These are phyloP conservation scores for Arabidopsis suecica DNA, from an alignment of 345 rosid species.

Conservation along the genomic window DNA sequence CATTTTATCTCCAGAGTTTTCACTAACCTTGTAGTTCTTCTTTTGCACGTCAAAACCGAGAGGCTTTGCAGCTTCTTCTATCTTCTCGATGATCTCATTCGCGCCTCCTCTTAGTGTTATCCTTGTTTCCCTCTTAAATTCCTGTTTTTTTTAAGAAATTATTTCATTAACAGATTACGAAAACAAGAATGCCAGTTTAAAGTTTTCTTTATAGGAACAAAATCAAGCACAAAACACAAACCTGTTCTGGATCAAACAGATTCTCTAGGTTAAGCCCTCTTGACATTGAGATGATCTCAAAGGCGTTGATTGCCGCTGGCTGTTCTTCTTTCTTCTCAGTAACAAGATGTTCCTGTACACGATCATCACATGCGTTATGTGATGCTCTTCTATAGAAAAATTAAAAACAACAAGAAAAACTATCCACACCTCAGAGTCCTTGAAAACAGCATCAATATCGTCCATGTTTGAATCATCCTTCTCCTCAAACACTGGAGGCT, in stretches of 20 bases:
- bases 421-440: conserved; percentile 73
- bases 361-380: conserved; percentile 3
- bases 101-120: conserved; percentile 84
- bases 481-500: conserved; percentile 85
- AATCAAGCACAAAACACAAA: conserved; percentile 37
- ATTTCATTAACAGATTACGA: background rate
- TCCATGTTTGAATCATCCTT: conserved; percentile 70
- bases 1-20: background rate
- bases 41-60: conserved; percentile 91
- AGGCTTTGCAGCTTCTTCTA: conserved; percentile 92
- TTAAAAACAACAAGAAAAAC: background rate
- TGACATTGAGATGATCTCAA: conserved; percentile 92
- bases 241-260: conserved; percentile 86
- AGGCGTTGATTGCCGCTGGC: conserved; percentile 89
- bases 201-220: background rate
- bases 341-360: conserved; percentile 77
- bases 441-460: conserved; percentile 91
- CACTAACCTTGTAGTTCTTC: conserved; percentile 86
- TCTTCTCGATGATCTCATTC: conserved; percentile 80
- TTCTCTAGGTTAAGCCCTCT: conserved; percentile 87
- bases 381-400: conserved; percentile 8
- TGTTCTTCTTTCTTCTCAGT: conserved; percentile 85
- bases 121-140: conserved; percentile 87
- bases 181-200: background rate
- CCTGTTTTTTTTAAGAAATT: conserved; percentile 43